Conservation (phyloP, 2,329 filamentous ascomycete genomes). For the Ceratocystis lukuohia region DNA sequence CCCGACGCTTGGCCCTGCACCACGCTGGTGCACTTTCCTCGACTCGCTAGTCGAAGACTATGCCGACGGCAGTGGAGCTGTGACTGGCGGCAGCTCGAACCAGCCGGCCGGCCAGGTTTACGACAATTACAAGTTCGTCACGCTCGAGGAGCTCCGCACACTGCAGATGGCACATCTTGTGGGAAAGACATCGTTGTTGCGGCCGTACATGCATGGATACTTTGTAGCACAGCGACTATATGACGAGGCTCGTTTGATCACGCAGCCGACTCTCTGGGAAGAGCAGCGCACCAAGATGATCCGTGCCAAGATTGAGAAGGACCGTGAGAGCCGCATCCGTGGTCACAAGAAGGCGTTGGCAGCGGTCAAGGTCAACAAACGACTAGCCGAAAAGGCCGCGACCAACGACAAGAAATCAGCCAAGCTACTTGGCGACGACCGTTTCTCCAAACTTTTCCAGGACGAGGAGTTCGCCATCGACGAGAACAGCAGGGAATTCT, state of each 20-base stretch:
- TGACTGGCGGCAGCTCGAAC: slow-evolving; percentile 18
- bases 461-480: slow-evolving; percentile 89
- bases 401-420: slow-evolving; percentile 39
- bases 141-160: slow-evolving; percentile 67
- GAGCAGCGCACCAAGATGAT: slow-evolving; percentile 83
- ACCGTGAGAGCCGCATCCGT: slow-evolving; percentile 85
- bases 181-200: slow-evolving; percentile 74
- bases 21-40: slow-evolving; percentile 90
- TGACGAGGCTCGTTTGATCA: slow-evolving; percentile 84
- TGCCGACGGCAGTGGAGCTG: slow-evolving; percentile 48
- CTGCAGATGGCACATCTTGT: slow-evolving; percentile 81
- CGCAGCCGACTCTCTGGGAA: slow-evolving; percentile 87
- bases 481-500: slow-evolving; percentile 77
- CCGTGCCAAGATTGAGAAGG: slow-evolving; percentile 91
- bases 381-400: slow-evolving; percentile 58
- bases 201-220: slow-evolving; percentile 98
- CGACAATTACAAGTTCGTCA: slow-evolving; percentile 99
- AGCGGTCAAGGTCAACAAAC: slow-evolving; percentile 79
- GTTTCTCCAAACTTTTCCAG: slow-evolving; percentile 81
- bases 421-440: slow-evolving; percentile 65
- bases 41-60: slow-evolving; percentile 98
- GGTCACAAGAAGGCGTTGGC: slow-evolving; percentile 62
- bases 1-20: slow-evolving; percentile 81
- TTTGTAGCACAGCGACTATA: slow-evolving; percentile 93
- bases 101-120: slow-evolving; percentile 67